Conservation (phyloP, 2,329 filamentous ascomycete species). For the Pezicula rhizophila region DNA sequence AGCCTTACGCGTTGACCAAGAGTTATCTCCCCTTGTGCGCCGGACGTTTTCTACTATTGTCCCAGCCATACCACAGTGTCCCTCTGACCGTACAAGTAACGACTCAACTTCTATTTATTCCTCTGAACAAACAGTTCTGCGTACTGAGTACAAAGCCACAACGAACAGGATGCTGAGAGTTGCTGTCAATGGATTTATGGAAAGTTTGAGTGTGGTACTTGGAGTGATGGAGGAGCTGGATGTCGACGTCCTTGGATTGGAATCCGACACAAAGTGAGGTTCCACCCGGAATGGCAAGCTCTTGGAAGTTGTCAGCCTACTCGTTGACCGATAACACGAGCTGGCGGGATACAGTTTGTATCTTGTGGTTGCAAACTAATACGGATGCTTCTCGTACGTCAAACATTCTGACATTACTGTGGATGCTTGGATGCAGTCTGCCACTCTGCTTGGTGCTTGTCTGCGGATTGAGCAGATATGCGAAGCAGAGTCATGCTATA, state of each 20-base stretch:
- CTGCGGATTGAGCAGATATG: too few relatives aligned
- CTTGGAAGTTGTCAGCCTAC: too few relatives aligned
- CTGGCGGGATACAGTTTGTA: neutral
- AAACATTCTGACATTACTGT: too few relatives aligned
- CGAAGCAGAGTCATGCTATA: too few relatives aligned
- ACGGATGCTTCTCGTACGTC: too few relatives aligned
- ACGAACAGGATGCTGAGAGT: conserved; percentile 97
- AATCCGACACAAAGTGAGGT: conserved; percentile 25
- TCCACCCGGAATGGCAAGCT: too few relatives aligned
- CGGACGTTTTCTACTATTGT: conserved; percentile 58
- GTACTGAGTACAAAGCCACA: conserved; percentile 74
- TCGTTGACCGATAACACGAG: neutral
- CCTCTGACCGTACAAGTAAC: conserved; percentile 9
- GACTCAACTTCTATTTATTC: conserved; percentile 18
- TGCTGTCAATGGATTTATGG: conserved; percentile 93
- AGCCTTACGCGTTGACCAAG: conserved; percentile 77
- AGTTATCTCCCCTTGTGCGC: conserved; percentile 78
- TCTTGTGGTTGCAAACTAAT: neutral
- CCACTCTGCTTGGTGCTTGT: too few relatives aligned
- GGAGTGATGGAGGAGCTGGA: conserved; percentile 90
- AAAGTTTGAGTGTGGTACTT: conserved; percentile 76
- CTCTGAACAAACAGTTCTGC: conserved; percentile 49
- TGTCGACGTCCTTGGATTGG: conserved; percentile 62
- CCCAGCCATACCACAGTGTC: conserved; percentile 8
- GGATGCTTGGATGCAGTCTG: too few relatives aligned